Base-by-base conservation (phyloP, 495 filamentous ascomycete genomes). In the Lasiosphaeriaceae sp. region DNA sequence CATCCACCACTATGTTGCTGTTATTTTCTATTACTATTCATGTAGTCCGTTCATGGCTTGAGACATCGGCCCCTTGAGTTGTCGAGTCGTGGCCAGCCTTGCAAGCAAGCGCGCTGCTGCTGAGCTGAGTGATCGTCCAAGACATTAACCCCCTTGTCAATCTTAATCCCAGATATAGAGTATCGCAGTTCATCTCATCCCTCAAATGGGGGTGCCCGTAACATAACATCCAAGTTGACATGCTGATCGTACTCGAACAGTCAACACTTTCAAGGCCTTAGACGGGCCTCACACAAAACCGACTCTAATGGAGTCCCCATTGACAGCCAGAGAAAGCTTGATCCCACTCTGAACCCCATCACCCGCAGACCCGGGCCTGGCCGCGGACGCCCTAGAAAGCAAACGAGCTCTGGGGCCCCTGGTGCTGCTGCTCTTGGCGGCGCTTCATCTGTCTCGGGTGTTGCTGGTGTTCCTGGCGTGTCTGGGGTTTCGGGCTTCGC, bases 201-300 rank as follows among this genome's bases (percentile, higher is more conserved):
- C n/a, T n/a, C n/a, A n/a, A n/a, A n/a, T n/a, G n/a, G n/a, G n/a
- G n/a, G n/a, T n/a, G n/a, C n/a, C n/a, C n/a, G n/a, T n/a, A n/a
- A n/a, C n/a, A n/a, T n/a, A n/a, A n/a, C n/a, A n/a, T n/a, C n/a
- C n/a, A n/a, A n/a, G 26, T 31, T 31, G 26, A 31, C 26, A 31
- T 9, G 26, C 26, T 31, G 34, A 31, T 16, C 11, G 7, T 45
- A 11, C 41, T 21, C n/a, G n/a, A n/a, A n/a, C 64, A 80, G 77
- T 26, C 77, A 80, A 65, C 77, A 80, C 54, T 80, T 79, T 52
- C 77, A 80, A 53, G 77, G 77, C 16, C 72, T 80, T 12, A 67
- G 77, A 22, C 63, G 77, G 21, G 72, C 76, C 17, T 72, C 77
- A 49, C 67, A 74, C 50, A 80, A 80, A 57, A 51, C 66, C n/a